Evolutionary conservation across 805 yeast genomes (phyloP), one percentile per base, ranked within the genome.

Genomic region (Komagataella ulmi): DNA sequence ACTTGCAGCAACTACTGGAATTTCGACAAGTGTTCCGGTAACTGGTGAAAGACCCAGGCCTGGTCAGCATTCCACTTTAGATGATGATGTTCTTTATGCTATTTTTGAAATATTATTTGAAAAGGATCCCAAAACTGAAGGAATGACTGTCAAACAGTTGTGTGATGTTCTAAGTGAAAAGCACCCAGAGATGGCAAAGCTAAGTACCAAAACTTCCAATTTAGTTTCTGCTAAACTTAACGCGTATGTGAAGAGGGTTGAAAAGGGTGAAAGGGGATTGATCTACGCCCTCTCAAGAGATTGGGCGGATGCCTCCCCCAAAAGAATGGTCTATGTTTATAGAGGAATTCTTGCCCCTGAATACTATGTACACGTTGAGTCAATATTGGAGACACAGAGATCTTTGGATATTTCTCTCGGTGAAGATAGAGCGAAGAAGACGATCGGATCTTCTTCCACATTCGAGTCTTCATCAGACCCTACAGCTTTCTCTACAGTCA

Each of bases 261-360:
- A 86, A 62, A 85, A 85, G 61, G 93, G 93, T 57, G 95, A 86
- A 63, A 73, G 80, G 55, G 75, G 79, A 46, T 72, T 86, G 59
- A 76, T 76, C 53, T 86, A 86, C 64, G 88, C 91, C 17, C 68
- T 86, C 46, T 81, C 88, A 1, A 77, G 95, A 67, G 93, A 86
- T 65, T 86, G 95, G 95, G 91, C 95, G 3, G 91, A 85, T 64
- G 88, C 91, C 17, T 81, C 88, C 2, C 95, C 95, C 50, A 83
- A 86, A 61, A 75, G 95, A 70, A 86, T 86, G 95, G 89, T 86
- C 24, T 86, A 86, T 60, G 89, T 85, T 49, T 86, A 86, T 65
- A 79, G 93, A 60, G 95, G 95, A 44, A 68, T 84, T 24, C 70
- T 86, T 55, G 77, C 91, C 30, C 74, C 79, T n/a, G 90, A 85